phyloP scores from a whole-genome alignment of 768 basidiomycete species.

The Podaxis sp. region DNA sequence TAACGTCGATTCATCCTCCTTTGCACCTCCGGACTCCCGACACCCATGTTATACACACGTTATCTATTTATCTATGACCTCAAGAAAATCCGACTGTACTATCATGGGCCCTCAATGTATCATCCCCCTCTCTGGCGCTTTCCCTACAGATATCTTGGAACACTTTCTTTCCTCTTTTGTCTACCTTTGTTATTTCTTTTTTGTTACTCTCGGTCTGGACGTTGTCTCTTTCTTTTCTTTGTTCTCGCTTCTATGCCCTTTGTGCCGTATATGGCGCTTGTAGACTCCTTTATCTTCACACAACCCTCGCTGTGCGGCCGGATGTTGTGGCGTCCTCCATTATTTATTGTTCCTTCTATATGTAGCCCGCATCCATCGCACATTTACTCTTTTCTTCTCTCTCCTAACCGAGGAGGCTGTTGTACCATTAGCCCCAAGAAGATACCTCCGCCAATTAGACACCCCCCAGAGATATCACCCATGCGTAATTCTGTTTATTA shows the following conservation, averaged over 20 bases:
- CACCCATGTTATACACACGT: slow-evolving; percentile 8
- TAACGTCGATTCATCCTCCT: neutral
- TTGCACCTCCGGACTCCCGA: neutral
- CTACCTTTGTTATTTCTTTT: neutral
- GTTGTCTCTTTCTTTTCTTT: neutral
- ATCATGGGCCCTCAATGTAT: slow-evolving; percentile 13
- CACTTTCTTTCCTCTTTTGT: slow-evolving; percentile 1
- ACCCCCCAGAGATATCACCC: neutral
- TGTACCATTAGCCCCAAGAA: slow-evolving; percentile 6
- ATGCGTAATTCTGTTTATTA: slow-evolving; percentile 2
- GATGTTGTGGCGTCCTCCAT: slow-evolving; percentile 2
- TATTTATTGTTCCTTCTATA: slow-evolving; percentile 5
- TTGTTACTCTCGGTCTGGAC: slow-evolving; percentile 1
- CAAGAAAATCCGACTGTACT: slow-evolving; percentile 12
- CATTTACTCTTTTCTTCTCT: neutral
- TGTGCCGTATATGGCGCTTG: slow-evolving; percentile 4
- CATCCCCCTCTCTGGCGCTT: slow-evolving; percentile 2
- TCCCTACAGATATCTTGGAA: slow-evolving; percentile 8
- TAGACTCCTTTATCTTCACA: neutral
- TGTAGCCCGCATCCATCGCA: slow-evolving; percentile 4
- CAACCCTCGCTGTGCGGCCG: slow-evolving; percentile 7
- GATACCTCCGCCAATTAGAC: slow-evolving; percentile 12
- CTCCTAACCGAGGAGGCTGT: slow-evolving; percentile 8
- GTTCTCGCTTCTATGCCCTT: neutral
- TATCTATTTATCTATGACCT: slow-evolving; percentile 14